phyloP scores from a whole-genome alignment of 768 basidiomycete genomes.

The Podaxis sp. region DNA sequence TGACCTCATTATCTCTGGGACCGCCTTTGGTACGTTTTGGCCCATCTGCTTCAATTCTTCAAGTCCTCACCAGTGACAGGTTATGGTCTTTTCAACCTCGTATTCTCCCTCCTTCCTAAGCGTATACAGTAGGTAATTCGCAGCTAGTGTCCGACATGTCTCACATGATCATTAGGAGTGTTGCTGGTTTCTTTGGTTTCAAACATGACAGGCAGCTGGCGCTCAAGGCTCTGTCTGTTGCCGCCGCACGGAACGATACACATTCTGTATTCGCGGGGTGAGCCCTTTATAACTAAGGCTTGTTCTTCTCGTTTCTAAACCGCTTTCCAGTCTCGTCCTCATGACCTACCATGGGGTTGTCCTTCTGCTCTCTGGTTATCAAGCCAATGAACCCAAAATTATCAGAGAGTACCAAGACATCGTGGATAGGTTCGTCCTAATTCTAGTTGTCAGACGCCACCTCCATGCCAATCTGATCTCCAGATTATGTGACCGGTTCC shows the following conservation, averaged over 20 bases:
- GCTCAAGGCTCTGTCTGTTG: constrained; percentile 62
- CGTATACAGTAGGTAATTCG: constrained; percentile 50
- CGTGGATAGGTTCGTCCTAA: constrained; percentile 52
- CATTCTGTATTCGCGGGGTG: constrained; percentile 78
- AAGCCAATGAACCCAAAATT: constrained; percentile 66
- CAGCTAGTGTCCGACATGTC: not conserved
- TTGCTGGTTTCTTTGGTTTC: constrained; percentile 77
- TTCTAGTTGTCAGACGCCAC: not conserved
- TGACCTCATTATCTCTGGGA: constrained; percentile 68
- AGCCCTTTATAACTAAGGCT: constrained; percentile 15
- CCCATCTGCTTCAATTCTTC: constrained; percentile 15
- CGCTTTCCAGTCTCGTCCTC: constrained; percentile 50
- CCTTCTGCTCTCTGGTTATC: constrained; percentile 67
- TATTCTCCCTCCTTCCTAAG: constrained; percentile 72
- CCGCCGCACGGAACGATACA: constrained; percentile 62
- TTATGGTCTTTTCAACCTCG: constrained; percentile 73
- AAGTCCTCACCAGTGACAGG: constrained; percentile 21
- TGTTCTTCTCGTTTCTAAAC: not conserved
- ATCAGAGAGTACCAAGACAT: constrained; percentile 59
- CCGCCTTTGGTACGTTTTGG: constrained; percentile 60
- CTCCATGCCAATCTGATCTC: not conserved
- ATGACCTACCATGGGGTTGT: constrained; percentile 80
- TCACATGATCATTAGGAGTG: constrained; percentile 33
- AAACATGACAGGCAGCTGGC: constrained; percentile 67
- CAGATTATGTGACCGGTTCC: constrained; percentile 55